A percentile compares a stretch with the other conserved stretches of the same genome.
phyloP scores from a whole-genome alignment of 2,329 filamentous ascomycete species.

The Gremmenia infestans region DNA sequence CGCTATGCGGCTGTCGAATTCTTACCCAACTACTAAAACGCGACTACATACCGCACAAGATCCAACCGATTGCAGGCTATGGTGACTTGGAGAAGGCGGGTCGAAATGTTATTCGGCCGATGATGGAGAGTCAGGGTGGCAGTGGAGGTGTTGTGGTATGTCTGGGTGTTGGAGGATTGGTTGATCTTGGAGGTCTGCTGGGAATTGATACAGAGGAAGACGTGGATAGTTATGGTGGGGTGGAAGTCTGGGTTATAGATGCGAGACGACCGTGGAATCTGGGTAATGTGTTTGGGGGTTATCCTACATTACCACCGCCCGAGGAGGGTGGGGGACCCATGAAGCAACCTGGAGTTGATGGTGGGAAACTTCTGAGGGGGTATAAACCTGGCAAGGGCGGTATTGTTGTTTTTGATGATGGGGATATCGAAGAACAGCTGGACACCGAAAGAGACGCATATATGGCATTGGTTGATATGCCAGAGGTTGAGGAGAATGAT shows the following conservation, averaged over 20 bases:
- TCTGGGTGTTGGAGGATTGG: constrained; percentile 85
- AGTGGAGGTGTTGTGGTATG: constrained; percentile 87
- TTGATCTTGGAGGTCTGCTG: constrained; percentile 77
- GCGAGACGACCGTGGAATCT: constrained; percentile 91
- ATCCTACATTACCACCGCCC: constrained; percentile 44
- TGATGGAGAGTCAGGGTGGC: constrained; percentile 81
- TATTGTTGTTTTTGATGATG: constrained; percentile 92
- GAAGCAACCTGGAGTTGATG: constrained; percentile 58
- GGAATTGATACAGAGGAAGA: constrained; percentile 67
- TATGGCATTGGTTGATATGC: constrained; percentile 83
- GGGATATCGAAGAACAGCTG: constrained; percentile 85
- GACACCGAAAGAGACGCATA: constrained; percentile 73
- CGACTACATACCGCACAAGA: constrained; percentile 97
- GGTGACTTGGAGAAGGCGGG: constrained; percentile 79
- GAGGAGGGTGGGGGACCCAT: constrained; percentile 37
- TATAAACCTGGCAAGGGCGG: constrained; percentile 81
- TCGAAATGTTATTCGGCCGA: constrained; percentile 71
- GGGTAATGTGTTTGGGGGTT: constrained; percentile 83
- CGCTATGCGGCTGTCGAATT: constrained; percentile 91
- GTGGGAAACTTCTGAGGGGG: constrained; percentile 63
- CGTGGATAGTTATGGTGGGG: constrained; percentile 66
- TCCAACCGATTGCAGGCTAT: constrained; percentile 91
- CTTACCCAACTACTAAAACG: constrained; percentile 89
- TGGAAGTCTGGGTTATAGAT: constrained; percentile 94
- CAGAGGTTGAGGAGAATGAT: constrained; percentile 64